Evolutionary conservation across 306 rosid genomes (phyloP).

Genomic region (Acacia acuminata): DNA sequence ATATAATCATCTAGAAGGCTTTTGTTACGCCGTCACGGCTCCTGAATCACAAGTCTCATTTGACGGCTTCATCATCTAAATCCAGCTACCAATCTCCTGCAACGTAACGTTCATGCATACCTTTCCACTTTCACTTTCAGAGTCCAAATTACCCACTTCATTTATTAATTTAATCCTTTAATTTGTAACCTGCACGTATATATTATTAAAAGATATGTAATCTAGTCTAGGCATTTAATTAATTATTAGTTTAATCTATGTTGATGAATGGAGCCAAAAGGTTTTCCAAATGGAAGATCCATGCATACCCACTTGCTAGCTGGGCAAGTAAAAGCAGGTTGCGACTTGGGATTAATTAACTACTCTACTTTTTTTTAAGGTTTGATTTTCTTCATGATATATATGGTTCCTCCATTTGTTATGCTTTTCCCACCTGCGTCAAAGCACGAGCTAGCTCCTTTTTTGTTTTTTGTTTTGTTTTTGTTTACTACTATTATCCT

Average conservation of each 20-base stretch:
- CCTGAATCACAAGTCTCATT: not conserved
- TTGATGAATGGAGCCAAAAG: not conserved
- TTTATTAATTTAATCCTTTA: not conserved
- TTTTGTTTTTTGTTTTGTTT: not conserved
- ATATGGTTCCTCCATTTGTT: not conserved
- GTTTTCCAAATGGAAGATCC: not conserved
- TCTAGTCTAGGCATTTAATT: not conserved
- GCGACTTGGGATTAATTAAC: not conserved
- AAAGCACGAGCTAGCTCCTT: not conserved
- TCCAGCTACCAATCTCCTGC: not conserved
- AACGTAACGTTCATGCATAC: not conserved
- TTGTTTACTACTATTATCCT: not conserved
- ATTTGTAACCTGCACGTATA: not conserved
- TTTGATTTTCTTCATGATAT: not conserved
- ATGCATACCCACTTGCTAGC: not conserved
- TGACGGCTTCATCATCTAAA: not conserved
- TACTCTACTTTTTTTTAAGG: not conserved
- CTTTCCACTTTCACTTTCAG: not conserved
- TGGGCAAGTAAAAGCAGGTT: not conserved
- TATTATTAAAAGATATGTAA: not conserved
- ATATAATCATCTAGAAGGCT: not conserved
- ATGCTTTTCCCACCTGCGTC: not conserved
- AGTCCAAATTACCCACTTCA: not conserved
- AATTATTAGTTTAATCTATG: not conserved
- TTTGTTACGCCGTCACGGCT: not conserved